Conservation (phyloP, 768 basidiomycete genomes). For the Mycena pura region DNA sequence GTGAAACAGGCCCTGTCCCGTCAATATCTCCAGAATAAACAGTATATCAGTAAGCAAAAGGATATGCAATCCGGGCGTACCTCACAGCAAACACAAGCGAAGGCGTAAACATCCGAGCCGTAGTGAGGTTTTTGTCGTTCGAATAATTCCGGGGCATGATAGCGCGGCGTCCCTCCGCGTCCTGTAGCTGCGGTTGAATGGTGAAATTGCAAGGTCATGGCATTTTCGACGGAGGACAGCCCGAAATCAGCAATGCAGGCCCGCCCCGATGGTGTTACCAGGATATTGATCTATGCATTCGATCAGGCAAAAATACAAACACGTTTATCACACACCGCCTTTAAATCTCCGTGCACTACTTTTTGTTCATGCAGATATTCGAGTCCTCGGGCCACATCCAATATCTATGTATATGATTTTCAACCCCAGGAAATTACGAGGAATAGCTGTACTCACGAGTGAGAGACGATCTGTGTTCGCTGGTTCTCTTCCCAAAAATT, state of each 20-base stretch:
- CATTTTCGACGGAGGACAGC: no score
- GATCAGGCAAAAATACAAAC: not conserved
- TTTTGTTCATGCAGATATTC: slow-evolving; percentile 22
- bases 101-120: slow-evolving; percentile 48
- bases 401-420: not conserved
- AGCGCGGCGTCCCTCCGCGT: slow-evolving; percentile 42
- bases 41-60: not conserved
- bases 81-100: slow-evolving; percentile 48
- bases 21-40: slow-evolving; percentile 1
- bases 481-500: slow-evolving; percentile 14
- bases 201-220: no score
- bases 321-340: slow-evolving; percentile 5
- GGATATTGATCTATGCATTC: slow-evolving; percentile 49
- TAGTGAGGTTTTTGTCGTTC: slow-evolving; percentile 19
- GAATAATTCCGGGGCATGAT: slow-evolving; percentile 46
- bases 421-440: not conserved
- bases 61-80: slow-evolving; percentile 18
- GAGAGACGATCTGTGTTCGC: not conserved
- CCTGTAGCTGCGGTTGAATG: slow-evolving; percentile 24
- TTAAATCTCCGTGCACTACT: slow-evolving; percentile 28
- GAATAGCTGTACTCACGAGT: not conserved
- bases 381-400: slow-evolving; percentile 21
- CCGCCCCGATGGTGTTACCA: slow-evolving; percentile 44
- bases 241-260: no score
- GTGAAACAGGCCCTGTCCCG: slow-evolving; percentile 5